Base-by-base conservation (phyloP, 108 stramenopile species). In the Epithemia pelagica region DNA sequence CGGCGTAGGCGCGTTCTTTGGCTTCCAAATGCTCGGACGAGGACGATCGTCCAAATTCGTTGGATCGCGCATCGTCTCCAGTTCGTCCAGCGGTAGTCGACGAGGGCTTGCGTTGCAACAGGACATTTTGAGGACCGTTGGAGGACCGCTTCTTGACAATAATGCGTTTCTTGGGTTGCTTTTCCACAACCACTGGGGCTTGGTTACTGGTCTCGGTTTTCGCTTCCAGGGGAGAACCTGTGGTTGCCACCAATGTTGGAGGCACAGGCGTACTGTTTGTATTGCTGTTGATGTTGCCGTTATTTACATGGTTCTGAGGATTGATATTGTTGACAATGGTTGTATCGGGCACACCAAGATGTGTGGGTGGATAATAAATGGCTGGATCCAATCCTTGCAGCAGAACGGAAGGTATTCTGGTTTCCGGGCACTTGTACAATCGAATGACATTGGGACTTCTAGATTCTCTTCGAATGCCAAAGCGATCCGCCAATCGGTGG, bases 401-500 rank as follows among this genome's bases (percentile, higher is more conserved):
- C 0, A 79, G 70, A 19, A 46, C 68, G 2, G 54, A n/a, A 0
- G 79, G 79, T 30, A 70, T 61, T 52, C 30, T 52, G 18, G 74
- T 53, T n/a, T 77, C 62, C 2, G 76, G 65, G 1, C 59, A 58
- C 65, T 70, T 77, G 30, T 46, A 24, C 0, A 76, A 32, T 26
- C 76, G 78, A 62, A 80, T 84, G 32, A 54, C 53, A 28, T 67
- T 68, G 64, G 67, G 71, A 8, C 54, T 64, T 20, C 73, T 74
- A 15, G 81, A 72, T 62, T 90, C 89, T 29, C 94, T 74, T 27
- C 78, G 54, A 67, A 96, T 89, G 51, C 69, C 56, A 67, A 96
- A 96, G 8, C 96, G 82, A 76, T 92, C 91, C 25, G 90, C 89
- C 53, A 96, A 76, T 26, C 96, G 92, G 76, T 96, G 94, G 51